phyloP scores from a whole-genome alignment of 306 rosid species.

The Cyamopsis tetragonoloba region DNA sequence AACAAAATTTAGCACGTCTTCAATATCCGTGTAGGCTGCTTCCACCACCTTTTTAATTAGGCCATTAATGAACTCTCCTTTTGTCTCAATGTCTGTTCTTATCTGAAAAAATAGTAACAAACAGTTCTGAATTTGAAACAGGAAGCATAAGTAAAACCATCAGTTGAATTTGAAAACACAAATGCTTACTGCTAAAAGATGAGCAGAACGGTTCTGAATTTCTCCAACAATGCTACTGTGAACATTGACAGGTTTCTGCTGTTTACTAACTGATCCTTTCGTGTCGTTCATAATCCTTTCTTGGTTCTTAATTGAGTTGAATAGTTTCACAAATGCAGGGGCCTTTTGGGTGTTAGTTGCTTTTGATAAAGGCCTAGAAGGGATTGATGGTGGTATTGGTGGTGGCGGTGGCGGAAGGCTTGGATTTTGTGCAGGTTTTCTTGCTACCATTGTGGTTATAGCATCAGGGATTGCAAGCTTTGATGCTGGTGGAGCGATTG shows the following conservation, averaged over 20 bases:
- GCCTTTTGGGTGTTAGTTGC: constrained; percentile 39
- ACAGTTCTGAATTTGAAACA: no score
- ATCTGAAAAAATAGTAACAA: no score
- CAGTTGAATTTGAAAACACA: not conserved
- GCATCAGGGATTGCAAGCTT: constrained; percentile 17
- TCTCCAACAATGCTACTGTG: constrained; percentile 88
- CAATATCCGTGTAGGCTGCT: constrained; percentile 61
- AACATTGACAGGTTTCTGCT: constrained; percentile 43
- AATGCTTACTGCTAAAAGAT: constrained; percentile 77
- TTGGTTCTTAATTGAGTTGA: constrained; percentile 53
- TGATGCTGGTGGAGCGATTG: constrained; percentile 29
- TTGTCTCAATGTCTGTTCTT: constrained; percentile 73
- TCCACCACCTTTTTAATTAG: constrained; percentile 61
- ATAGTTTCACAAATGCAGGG: constrained; percentile 51
- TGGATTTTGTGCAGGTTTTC: constrained; percentile 31
- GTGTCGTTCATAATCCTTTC: constrained; percentile 43
- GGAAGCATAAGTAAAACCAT: not conserved
- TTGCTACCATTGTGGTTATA: constrained; percentile 16
- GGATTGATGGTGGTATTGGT: constrained; percentile 49
- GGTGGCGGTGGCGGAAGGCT: constrained; percentile 45
- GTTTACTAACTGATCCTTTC: constrained; percentile 34
- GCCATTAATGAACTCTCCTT: constrained; percentile 70
- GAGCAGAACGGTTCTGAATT: constrained; percentile 84
- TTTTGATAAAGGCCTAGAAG: constrained; percentile 39
- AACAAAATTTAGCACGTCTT: constrained; percentile 73